These are phyloP conservation scores for Sporisorium scitamineum DNA, from an alignment of 1,284 basidiomycete genomes.

Conservation along the genomic window DNA sequence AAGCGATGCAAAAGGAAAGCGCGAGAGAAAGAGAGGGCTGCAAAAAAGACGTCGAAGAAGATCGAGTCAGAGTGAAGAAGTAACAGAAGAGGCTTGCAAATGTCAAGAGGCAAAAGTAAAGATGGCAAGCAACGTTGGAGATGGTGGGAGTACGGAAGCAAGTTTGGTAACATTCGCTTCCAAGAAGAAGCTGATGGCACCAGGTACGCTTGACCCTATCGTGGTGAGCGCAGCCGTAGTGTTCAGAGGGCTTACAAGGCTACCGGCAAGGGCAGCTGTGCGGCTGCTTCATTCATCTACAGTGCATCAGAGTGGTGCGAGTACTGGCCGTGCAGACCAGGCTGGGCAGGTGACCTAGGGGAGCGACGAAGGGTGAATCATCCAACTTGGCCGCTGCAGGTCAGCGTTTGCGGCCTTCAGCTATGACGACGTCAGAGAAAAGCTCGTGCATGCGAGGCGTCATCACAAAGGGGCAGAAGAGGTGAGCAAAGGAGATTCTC, in stretches of 20 bases:
- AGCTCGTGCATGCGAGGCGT: not conserved
- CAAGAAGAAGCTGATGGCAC: not conserved
- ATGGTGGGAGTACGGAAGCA: slow-evolving; percentile 39
- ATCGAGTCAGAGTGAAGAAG: slow-evolving; percentile 20
- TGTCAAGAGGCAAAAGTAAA: slow-evolving; percentile 26
- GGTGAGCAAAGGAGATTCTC: slow-evolving; percentile 14
- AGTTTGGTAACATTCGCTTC: not conserved
- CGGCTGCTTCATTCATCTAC: not conserved
- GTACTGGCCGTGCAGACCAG: not conserved
- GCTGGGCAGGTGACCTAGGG: not conserved
- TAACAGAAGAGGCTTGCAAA: slow-evolving; percentile 38
- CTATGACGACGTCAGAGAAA: not conserved
- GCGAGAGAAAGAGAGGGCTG: slow-evolving; percentile 21
- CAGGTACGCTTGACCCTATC: not conserved
- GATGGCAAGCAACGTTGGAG: slow-evolving; percentile 41
- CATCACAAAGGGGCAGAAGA: not conserved
- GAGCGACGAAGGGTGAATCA: slow-evolving; percentile 5
- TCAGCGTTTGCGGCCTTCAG: not conserved
- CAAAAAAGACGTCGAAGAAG: slow-evolving; percentile 21
- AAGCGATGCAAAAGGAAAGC: not conserved
- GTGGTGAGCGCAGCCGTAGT: not conserved
- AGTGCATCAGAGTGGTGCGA: not conserved
- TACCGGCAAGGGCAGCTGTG: not conserved
- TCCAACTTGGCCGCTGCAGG: slow-evolving; percentile 19
- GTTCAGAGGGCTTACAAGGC: not conserved